These are phyloP conservation scores for Leccinellum luteum DNA, from an alignment of 768 basidiomycete genomes.

Conservation along the genomic window DNA sequence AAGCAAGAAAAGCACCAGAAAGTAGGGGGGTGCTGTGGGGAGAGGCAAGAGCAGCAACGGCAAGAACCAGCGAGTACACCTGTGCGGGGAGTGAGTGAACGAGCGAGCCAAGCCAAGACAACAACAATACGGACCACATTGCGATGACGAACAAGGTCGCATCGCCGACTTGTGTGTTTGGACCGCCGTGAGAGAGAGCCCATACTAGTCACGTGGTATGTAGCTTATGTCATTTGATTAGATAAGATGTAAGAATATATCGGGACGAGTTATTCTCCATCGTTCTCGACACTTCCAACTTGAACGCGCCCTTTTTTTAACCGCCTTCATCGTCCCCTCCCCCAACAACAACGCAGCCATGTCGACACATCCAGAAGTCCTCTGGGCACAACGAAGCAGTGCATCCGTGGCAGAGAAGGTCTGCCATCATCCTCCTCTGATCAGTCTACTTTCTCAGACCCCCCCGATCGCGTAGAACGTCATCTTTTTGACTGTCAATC, in stretches of 20 bases:
- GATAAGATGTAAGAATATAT: conserved; percentile 12
- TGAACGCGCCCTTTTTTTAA: conserved; percentile 6
- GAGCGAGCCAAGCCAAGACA: background rate
- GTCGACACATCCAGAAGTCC: conserved; percentile 75
- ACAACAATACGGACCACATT: conserved; percentile 55
- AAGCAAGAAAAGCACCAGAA: conserved; percentile 72
- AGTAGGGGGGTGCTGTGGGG: conserved; percentile 78
- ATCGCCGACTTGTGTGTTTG: background rate
- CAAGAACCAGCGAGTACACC: conserved; percentile 87
- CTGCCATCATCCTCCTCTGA: conserved; percentile 3
- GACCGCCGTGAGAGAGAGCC: background rate
- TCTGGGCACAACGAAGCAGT: conserved; percentile 94
- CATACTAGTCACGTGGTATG: conserved; percentile 18
- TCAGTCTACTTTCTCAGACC: background rate
- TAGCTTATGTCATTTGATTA: conserved; percentile 9
- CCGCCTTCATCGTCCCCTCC: conserved; percentile 1
- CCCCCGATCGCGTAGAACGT: conserved; percentile 57
- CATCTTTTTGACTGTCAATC: conserved; percentile 80
- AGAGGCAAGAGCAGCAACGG: conserved; percentile 74
- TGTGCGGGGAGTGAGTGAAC: conserved; percentile 21
- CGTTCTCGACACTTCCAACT: conserved; percentile 31
- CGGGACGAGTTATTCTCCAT: conserved; percentile 27
- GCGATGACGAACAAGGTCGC: background rate
- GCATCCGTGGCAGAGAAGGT: conserved; percentile 66
- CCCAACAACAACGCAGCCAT: conserved; percentile 28